Base-by-base conservation (phyloP, 148 eudicot species). In the Cornus suecica region DNA sequence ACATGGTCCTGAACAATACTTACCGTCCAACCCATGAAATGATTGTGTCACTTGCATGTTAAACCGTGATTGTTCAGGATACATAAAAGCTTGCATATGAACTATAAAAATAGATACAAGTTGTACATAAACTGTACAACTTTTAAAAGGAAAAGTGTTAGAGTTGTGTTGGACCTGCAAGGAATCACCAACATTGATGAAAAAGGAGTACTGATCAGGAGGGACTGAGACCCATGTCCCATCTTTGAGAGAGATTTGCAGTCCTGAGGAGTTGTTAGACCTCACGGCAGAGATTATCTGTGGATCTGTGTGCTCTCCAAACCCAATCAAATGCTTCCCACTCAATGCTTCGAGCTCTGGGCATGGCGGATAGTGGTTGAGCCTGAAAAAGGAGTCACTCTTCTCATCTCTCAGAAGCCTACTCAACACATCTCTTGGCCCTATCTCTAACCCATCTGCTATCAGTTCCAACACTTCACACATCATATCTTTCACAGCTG, bases 301-400 rank as follows among this genome's bases (percentile, higher is more conserved):
- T 10, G 96, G 96, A 78, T 91, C 96, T 6, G 96, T 89, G 70
- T 91, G 96, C 68, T 89, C 93, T 10, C 96, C 96, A 70, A 91
- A 91, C 0, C 96, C 96, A 1, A 91, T 74, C 79, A 82, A 24
- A 70, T 73, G 83, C 11, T 31, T 58, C 3, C 82, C 85, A 32
- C 70, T 81, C 67, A 66, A 45, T 16, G 76, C 70, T 61, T 70
- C 63, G 3, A 77, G 60, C 72, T 82, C 80, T 2, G 92, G 87
- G 73, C 86, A 78, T 5, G 97, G 90, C 10, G 92, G 92, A 25
- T 89, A 89, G 29, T 89, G 88, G 65, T 89, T 89, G 31, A 89
- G 37, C 82, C 92, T 82, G 67, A 89, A 89, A 20, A 69, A 28
- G 0, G 86, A 85, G 34, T 89, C 92, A n/a, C 87, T 87, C 22